Base-by-base conservation (phyloP, 371 early-diverging fungal species). In the Mucor mucedo region DNA sequence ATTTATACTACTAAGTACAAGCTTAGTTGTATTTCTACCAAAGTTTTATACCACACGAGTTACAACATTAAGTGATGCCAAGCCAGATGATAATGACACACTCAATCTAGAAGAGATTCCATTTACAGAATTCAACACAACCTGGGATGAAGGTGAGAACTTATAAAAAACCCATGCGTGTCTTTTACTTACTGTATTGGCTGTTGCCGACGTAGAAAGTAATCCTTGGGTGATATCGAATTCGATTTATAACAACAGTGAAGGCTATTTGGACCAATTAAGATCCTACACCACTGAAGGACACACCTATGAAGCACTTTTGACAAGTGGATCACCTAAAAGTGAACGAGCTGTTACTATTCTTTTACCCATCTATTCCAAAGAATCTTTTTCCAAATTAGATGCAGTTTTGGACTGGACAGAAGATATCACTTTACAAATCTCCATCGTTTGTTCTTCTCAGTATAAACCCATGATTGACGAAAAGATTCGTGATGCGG, bases 151-250 rank as follows among this genome's bases (percentile, higher is more conserved):
- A 28, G 62, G 62, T 61, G 52, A 50, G 28, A n/a, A 4, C 29
- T 6, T 27, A 28, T 28, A 13, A 4, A 50, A 21, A 7, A 30
- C 10, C 9, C 11, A 30, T 28, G 21, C 4, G 28, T 35, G 45
- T 28, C 8, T 14, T 4, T 44, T 13, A 27, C 9, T 27, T 21
- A 30, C 29, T 29, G 4, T 35, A 35, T 35, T 35, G 4, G 4
- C 35, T 32, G 42, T 42, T 1, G 21, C 21, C 10, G 10, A 42
- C 21, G 4, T 42, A 61, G 63, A 63, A 41, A n/a, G 13, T 30
- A 68, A 68, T 45, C 68, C 68, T 27, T 68, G 68, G 68, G 52
- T 68, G 32, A 52, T 68, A 39, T 27, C 32, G 7, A 32, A 64
- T 21, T 58, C 68, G 21, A 62, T 67, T 55, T 67, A 56, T n/a